phyloP scores from a whole-genome alignment of 495 filamentous ascomycete genomes.

The Peziza echinospora region DNA sequence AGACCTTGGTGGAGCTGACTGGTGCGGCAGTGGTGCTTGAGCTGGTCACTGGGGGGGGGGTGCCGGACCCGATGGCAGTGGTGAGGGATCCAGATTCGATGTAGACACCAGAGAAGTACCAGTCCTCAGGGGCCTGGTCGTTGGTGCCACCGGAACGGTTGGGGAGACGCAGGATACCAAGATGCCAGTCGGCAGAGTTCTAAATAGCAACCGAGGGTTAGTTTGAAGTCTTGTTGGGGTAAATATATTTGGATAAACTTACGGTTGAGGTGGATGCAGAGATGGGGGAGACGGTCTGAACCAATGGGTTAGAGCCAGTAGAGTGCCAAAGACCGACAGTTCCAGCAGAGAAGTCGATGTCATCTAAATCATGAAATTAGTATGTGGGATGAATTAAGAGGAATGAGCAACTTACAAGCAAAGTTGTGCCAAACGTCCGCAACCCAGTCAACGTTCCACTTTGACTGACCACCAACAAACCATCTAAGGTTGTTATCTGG shows the following conservation, averaged over 20 bases:
- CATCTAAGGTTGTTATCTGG: conserved; percentile 27
- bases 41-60: conserved; percentile 2
- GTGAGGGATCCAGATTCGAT: conserved; percentile 43
- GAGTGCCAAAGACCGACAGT: conserved; percentile 50
- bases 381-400: neutral
- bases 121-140: conserved; percentile 33
- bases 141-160: conserved; percentile 28
- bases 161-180: conserved; percentile 46
- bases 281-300: conserved; percentile 34
- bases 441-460: conserved; percentile 31
- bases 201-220: too few relatives aligned
- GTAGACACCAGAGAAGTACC: conserved; percentile 52
- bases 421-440: conserved; percentile 51
- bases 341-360: conserved; percentile 37
- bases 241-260: too few relatives aligned
- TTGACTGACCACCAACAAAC: conserved; percentile 29
- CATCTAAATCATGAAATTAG: conserved; percentile 16
- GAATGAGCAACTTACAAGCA: conserved; percentile 26
- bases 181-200: conserved; percentile 56
- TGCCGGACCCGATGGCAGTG: conserved; percentile 26
- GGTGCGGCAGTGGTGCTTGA: neutral
- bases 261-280: conserved; percentile 35
- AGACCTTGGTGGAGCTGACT: neutral
- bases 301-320: conserved; percentile 34
- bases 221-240: too few relatives aligned